Evolutionary conservation across 148 eudicot genomes (phyloP).

Genomic region (Rhododendron vialii): DNA sequence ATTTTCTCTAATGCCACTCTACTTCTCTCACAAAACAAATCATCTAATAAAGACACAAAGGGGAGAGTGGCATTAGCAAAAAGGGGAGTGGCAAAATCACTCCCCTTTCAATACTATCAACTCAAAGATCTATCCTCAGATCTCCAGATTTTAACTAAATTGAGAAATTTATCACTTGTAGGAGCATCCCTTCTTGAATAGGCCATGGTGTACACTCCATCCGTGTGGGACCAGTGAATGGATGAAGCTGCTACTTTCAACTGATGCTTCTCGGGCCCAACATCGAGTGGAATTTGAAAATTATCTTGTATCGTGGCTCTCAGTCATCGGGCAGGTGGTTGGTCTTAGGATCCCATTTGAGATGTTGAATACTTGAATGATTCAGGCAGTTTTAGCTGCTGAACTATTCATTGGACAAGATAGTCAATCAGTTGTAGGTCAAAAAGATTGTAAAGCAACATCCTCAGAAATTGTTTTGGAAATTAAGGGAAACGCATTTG

Average conservation of each 20-base stretch:
- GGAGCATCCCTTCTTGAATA: constrained; percentile 89
- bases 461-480: neutral
- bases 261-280: constrained; percentile 24
- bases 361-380: constrained; percentile 23
- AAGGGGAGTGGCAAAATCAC: too few relatives aligned
- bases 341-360: constrained; percentile 65
- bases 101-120: neutral
- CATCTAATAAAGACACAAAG: too few relatives aligned
- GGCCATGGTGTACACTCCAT: constrained; percentile 86
- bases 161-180: constrained; percentile 13
- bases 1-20: too few relatives aligned
- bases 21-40: too few relatives aligned
- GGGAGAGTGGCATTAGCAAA: too few relatives aligned
- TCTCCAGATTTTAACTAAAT: neutral
- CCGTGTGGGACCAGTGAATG: constrained; percentile 93
- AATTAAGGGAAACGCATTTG: too few relatives aligned
- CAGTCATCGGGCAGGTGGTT: constrained; percentile 85
- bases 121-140: neutral
- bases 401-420: neutral
- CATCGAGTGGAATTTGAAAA: constrained; percentile 23
- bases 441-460: neutral
- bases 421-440: neutral
- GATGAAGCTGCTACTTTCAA: constrained; percentile 57
- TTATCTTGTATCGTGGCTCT: constrained; percentile 75
- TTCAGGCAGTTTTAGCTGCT: neutral